These are phyloP conservation scores for Ustulina deusta DNA, from an alignment of 2,329 filamentous ascomycete genomes.

Conservation along the genomic window DNA sequence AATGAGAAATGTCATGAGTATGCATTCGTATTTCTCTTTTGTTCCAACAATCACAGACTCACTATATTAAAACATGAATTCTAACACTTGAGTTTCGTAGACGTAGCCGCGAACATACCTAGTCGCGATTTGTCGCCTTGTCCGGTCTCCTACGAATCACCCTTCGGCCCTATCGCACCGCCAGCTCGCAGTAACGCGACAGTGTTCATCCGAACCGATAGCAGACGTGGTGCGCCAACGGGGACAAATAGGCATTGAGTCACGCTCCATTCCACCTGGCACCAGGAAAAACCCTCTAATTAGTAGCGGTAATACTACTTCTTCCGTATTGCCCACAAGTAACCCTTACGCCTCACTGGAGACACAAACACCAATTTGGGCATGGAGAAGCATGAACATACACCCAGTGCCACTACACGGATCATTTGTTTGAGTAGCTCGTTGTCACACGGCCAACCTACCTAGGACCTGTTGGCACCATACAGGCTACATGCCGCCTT, in stretches of 20 bases:
- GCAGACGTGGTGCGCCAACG: background rate
- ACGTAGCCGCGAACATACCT: conserved; percentile 11
- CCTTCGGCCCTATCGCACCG: conserved; percentile 51
- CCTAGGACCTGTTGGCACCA: too few relatives aligned
- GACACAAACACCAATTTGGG: too few relatives aligned
- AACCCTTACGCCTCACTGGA: conserved; percentile 49
- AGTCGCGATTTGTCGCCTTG: conserved; percentile 22
- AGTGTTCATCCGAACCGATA: background rate
- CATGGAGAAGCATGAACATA: too few relatives aligned
- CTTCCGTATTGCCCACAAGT: conserved; percentile 28
- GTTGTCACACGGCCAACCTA: too few relatives aligned
- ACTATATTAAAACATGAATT: too few relatives aligned
- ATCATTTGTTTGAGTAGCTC: too few relatives aligned
- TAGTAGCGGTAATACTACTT: background rate
- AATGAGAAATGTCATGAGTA: conserved; percentile 41
- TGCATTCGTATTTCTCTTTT: conserved; percentile 18
- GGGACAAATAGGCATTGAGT: conserved; percentile 1
- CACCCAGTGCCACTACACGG: too few relatives aligned
- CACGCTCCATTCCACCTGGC: background rate
- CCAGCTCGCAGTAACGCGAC: conserved; percentile 38
- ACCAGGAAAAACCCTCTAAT: conserved; percentile 7
- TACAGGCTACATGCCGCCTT: too few relatives aligned
- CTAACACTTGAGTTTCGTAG: background rate
- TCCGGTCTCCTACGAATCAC: conserved; percentile 45
- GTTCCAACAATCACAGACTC: too few relatives aligned